Percentiles rank a stretch among this genome's conserved stretches.
phyloP scores from a whole-genome alignment of 805 yeast species.

The Ogataea chonburiensis region DNA sequence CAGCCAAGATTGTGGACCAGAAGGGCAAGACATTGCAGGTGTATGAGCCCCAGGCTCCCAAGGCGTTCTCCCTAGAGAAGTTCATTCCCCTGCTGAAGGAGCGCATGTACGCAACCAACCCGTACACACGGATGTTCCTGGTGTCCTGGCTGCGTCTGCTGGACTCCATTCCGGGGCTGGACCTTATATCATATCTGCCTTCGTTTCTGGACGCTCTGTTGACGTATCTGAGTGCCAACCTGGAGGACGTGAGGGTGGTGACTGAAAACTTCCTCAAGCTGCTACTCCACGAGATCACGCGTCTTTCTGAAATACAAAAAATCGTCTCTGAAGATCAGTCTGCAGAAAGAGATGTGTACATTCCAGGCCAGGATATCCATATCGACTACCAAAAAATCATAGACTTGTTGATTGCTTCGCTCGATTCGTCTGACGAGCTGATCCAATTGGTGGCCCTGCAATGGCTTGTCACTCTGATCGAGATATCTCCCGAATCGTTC shows the following conservation, averaged over 20 bases:
- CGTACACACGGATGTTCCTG: conserved; percentile 85
- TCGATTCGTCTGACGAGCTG: conserved; percentile 71
- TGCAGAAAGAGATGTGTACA: conserved; percentile 53
- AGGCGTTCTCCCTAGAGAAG: conserved; percentile 77
- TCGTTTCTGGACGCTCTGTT: conserved; percentile 84
- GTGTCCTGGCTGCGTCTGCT: conserved; percentile 93
- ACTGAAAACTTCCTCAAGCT: conserved; percentile 76
- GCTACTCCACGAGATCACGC: conserved; percentile 74
- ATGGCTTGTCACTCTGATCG: conserved; percentile 77
- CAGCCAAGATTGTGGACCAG: conserved; percentile 47
- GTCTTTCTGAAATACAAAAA: conserved; percentile 67
- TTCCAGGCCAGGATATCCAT: conserved; percentile 78
- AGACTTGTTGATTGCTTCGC: conserved; percentile 75
- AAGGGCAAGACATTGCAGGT: conserved; percentile 61
- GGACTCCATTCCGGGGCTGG: conserved; percentile 90
- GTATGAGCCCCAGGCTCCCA: conserved; percentile 55
- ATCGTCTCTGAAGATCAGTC: conserved; percentile 38
- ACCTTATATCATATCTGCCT: conserved; percentile 82
- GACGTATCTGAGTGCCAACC: conserved; percentile 75
- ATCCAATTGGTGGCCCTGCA: conserved; percentile 75
- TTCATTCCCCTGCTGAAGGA: conserved; percentile 92
- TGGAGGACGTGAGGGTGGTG: conserved; percentile 82
- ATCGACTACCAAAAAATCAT: conserved; percentile 79
- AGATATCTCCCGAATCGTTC: conserved; percentile 73
- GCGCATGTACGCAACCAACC: conserved; percentile 87